Evolutionary conservation across 2,329 filamentous ascomycete species (phyloP).

Genomic region (Myriosclerotinia curreyana): DNA sequence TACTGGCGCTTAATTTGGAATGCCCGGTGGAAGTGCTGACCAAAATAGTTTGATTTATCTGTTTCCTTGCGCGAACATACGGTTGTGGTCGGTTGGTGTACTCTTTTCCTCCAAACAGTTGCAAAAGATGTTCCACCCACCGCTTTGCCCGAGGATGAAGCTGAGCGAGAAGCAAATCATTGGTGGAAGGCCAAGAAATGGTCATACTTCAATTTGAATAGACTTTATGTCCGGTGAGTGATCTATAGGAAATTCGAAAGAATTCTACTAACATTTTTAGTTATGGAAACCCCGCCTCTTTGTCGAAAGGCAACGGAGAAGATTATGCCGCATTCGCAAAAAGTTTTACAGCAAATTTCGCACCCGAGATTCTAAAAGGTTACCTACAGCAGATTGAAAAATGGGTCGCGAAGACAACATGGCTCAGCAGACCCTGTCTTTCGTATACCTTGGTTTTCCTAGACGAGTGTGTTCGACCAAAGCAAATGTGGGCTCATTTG

Average conservation of each 20-base stretch:
- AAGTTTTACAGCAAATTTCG: slow-evolving; percentile 85
- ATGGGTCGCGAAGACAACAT: slow-evolving; percentile 91
- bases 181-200: slow-evolving; percentile 99
- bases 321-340: slow-evolving; percentile 83
- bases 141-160: slow-evolving; percentile 73
- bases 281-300: slow-evolving; percentile 80
- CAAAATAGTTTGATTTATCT: slow-evolving; percentile 75
- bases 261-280: slow-evolving; percentile 45
- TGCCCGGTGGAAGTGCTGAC: slow-evolving; percentile 37
- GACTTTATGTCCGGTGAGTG: slow-evolving; percentile 81
- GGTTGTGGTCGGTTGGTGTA: slow-evolving; percentile 92
- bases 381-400: slow-evolving; percentile 95
- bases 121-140: slow-evolving; percentile 77
- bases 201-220: slow-evolving; percentile 96
- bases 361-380: slow-evolving; percentile 91
- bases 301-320: slow-evolving; percentile 70
- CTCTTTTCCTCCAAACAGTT: slow-evolving; percentile 86
- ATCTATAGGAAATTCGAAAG: not conserved
- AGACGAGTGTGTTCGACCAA: slow-evolving; percentile 95
- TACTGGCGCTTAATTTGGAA: slow-evolving; percentile 32
- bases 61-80: slow-evolving; percentile 73
- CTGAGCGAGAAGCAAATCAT: slow-evolving; percentile 88
- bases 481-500: slow-evolving; percentile 92
- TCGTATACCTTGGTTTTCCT: slow-evolving; percentile 93
- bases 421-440: slow-evolving; percentile 91